phyloP scores from a whole-genome alignment of 2,329 filamentous ascomycete genomes.

The Calonectria naviculata region DNA sequence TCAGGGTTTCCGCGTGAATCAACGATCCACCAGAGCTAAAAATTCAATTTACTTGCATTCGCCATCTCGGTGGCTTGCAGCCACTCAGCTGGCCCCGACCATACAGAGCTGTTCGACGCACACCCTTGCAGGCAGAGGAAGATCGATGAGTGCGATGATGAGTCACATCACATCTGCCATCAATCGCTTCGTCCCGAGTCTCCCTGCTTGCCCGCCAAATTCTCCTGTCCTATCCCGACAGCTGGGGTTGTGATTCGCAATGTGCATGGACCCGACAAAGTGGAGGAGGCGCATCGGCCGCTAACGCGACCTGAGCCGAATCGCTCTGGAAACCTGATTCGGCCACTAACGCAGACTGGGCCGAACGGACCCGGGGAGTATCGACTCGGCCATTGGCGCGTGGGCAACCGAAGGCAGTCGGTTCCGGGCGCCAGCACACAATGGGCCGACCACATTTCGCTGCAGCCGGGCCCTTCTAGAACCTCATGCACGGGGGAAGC shows the following conservation, averaged over 20 bases:
- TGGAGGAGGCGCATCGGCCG: neutral
- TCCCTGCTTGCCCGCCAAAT: neutral
- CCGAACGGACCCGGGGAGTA: neutral
- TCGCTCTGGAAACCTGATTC: neutral
- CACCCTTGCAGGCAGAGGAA: neutral
- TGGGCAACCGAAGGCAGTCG: neutral
- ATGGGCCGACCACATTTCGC: neutral
- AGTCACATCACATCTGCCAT: neutral
- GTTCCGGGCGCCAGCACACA: neutral
- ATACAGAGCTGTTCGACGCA: neutral
- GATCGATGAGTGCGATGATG: neutral
- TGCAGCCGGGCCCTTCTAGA: conserved; percentile 3
- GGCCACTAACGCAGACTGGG: neutral
- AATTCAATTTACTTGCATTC: neutral
- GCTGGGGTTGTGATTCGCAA: neutral
- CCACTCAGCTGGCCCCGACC: neutral
- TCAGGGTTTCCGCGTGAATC: neutral
- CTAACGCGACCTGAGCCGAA: neutral
- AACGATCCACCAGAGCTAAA: neutral
- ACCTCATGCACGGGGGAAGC: neutral
- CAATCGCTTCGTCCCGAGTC: neutral
- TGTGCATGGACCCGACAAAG: neutral
- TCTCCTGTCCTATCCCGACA: neutral
- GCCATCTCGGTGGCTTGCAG: neutral
- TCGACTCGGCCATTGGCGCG: neutral